Base-by-base conservation (phyloP, 2,329 filamentous ascomycete species). In the Trichophyton benhamiae region DNA sequence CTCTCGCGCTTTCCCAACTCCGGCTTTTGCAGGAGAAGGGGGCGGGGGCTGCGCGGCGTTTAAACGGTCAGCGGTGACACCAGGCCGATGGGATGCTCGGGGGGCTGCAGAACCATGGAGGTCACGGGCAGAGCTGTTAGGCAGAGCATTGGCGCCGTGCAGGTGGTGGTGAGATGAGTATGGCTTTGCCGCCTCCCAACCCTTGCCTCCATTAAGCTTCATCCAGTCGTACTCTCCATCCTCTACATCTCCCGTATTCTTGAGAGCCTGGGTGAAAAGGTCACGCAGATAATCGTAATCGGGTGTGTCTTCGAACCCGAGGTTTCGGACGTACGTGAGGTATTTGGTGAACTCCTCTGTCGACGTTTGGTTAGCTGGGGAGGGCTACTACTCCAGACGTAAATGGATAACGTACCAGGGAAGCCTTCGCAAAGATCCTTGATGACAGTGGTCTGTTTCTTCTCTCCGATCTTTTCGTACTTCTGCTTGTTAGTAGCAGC, bases 141-240 rank as follows among this genome's bases (percentile, higher is more conserved):
- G 89, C 69, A 88, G 80, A 63, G 80, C 82, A 75, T 91, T 90
- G 44, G 44, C 44, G 73, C 87, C 83, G 78, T 89, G 87, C 67
- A 89, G 80, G 74, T 88, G 87, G 69, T 88, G 87, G 75, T 89
- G 82, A 22, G 83, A 83, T 57, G 83, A 80, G 70, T 87, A 84
- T 63, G 81, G 78, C 72, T 87, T 87, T 75, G 86, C 89, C 63
- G 83, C 84, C 77, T 95, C 90, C 89, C 89, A 95, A 65, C 91
- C 91, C 77, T 95, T 94, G 68, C 87, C 87, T 77, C 91, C 89
- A 79, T 90, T 94, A 68, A 96, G 82, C 82, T 96, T 96, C 90
- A 97, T 96, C 94, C 94, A 99, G 78, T 99, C 94, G 75, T 97
- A 99, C 75, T 97, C 92, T 71, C 94, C 94, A 75, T 99, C 94